Percentiles rank a stretch among this genome's conserved stretches.
These are phyloP conservation scores for Chlamydomonas reinhardtii DNA, from an alignment of 163 green algal genomes.

Conservation along the genomic window DNA sequence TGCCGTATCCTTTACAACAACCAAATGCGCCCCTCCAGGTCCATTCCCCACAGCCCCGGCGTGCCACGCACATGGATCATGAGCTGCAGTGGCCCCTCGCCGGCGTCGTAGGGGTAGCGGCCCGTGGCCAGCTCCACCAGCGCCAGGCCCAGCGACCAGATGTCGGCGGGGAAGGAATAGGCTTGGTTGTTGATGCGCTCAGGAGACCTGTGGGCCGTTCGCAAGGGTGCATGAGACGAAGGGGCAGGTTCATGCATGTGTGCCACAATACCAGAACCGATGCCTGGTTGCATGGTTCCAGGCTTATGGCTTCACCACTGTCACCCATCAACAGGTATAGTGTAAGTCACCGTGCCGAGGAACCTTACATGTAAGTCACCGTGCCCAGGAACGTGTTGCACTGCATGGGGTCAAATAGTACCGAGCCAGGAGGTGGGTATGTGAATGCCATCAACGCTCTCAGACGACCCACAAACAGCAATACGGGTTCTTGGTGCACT, in stretches of 20 bases:
- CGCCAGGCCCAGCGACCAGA: constrained; percentile 94
- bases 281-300: no score
- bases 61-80: constrained; percentile 87
- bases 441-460: no score
- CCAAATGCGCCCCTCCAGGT: neutral
- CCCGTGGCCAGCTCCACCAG: constrained; percentile 92
- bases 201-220: constrained; percentile 62
- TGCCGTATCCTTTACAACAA: no score
- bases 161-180: constrained; percentile 94
- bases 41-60: neutral
- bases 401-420: constrained; percentile 24
- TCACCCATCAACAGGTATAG: no score
- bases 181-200: constrained; percentile 92
- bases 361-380: constrained; percentile 93
- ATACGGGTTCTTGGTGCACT: no score
- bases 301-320: no score
- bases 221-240: no score
- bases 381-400: constrained; percentile 95
- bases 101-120: constrained; percentile 91
- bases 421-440: neutral
- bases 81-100: constrained; percentile 85
- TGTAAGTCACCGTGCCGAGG: no score
- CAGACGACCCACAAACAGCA: no score
- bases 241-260: no score
- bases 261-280: no score